phyloP scores from a whole-genome alignment of 2,329 filamentous ascomycete species.

The Stemphylium lycopersici region DNA sequence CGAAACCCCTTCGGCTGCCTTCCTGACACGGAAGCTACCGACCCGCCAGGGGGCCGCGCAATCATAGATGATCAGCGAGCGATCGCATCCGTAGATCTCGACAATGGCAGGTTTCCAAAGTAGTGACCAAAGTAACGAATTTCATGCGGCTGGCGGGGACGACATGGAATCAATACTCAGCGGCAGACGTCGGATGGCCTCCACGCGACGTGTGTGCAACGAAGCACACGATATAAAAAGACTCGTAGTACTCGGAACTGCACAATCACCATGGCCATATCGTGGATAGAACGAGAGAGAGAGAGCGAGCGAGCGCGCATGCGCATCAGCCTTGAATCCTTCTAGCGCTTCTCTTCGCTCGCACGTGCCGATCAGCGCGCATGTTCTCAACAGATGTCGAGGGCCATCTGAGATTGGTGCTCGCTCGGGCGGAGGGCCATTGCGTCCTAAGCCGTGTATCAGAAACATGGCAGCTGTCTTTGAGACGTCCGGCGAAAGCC shows the following conservation, averaged over 20 bases:
- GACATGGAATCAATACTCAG: conserved; percentile 29
- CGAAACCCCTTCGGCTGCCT: conserved; percentile 27
- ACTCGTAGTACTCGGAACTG: neutral
- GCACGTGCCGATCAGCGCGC: conserved; percentile 29
- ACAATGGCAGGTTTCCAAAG: neutral
- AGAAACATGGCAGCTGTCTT: conserved; percentile 17
- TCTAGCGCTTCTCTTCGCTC: conserved; percentile 7
- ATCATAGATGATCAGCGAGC: conserved; percentile 27
- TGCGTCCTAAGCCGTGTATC: conserved; percentile 17
- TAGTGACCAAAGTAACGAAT: neutral
- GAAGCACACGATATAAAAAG: conserved; percentile 13
- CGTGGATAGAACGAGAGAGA: too few species aligned
- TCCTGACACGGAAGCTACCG: conserved; percentile 32
- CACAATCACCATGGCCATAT: conserved; percentile 2
- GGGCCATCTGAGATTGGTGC: conserved; percentile 14
- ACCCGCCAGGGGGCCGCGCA: conserved; percentile 32
- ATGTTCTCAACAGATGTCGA: conserved; percentile 20
- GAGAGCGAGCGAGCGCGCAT: too few species aligned
- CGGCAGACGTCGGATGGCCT: conserved; percentile 17
- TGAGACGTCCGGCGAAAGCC: conserved; percentile 23
- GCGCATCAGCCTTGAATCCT: too few species aligned
- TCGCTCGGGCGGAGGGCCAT: conserved; percentile 22
- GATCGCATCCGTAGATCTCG: conserved; percentile 26
- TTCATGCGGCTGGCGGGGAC: conserved; percentile 16
- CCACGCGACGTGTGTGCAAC: conserved; percentile 23